phyloP scores from a whole-genome alignment of 345 rosid genomes.

The Eucalyptus cloeziana region DNA sequence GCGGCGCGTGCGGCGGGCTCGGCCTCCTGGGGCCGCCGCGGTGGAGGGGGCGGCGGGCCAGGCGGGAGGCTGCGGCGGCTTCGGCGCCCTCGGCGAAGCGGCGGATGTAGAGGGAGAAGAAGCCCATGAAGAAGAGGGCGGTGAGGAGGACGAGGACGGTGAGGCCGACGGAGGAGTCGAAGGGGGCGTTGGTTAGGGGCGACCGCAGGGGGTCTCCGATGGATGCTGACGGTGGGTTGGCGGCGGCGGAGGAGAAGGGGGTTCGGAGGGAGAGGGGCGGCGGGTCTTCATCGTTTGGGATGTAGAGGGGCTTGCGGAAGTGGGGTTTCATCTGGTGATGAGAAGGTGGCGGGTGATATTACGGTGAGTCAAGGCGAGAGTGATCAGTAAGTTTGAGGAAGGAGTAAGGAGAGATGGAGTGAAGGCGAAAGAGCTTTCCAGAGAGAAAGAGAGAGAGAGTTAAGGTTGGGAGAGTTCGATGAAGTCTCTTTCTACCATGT shows the following conservation, averaged over 20 bases:
- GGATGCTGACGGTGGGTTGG: neutral
- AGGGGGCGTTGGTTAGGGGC: neutral
- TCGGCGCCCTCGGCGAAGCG: conserved; percentile 4
- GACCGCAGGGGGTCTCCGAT: neutral
- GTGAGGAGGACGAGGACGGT: conserved; percentile 31
- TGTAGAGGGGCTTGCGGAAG: neutral
- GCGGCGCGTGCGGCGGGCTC: neutral
- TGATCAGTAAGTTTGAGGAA: neutral
- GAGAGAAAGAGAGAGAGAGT: neutral
- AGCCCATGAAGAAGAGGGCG: conserved; percentile 48
- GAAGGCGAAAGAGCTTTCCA: neutral
- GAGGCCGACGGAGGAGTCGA: conserved; percentile 33
- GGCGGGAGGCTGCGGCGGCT: neutral
- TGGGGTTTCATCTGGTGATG: neutral
- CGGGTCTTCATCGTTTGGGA: neutral
- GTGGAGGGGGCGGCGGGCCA: neutral
- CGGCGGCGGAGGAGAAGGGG: neutral
- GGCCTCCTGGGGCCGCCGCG: neutral
- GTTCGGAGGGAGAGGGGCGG: neutral
- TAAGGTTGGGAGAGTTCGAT: neutral
- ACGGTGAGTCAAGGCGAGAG: neutral
- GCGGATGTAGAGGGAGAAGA: conserved; percentile 46
- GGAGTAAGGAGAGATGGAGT: neutral
- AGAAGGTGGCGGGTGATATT: neutral
- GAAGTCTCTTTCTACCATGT: neutral